A percentile compares a stretch with the other conserved stretches of the same genome.
Evolutionary conservation across 2,329 filamentous ascomycete species (phyloP).

Genomic region (Aspergillus sp.): DNA sequence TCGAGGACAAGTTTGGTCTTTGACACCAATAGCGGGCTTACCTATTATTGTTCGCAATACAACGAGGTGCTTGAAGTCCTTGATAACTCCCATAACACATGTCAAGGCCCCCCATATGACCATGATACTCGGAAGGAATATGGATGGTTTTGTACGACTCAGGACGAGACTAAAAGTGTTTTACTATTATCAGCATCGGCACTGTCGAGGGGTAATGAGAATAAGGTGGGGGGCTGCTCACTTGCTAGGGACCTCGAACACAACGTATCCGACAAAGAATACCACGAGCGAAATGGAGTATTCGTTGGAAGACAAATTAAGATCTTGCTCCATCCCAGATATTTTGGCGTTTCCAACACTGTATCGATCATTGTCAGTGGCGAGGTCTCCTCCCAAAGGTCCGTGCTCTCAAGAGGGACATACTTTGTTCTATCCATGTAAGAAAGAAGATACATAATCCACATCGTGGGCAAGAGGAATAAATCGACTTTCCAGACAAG

Average conservation of each 20-base stretch:
- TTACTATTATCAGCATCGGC: not conserved
- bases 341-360: constrained; percentile 23
- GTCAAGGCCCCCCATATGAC: constrained; percentile 49
- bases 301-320: constrained; percentile 31
- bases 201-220: not conserved
- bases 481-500: constrained; percentile 44
- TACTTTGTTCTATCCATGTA: constrained; percentile 36
- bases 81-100: constrained; percentile 47
- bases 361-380: not conserved
- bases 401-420: not conserved
- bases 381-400: not conserved
- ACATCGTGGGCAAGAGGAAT: constrained; percentile 44
- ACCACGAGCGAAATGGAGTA: constrained; percentile 50
- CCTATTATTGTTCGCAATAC: constrained; percentile 30
- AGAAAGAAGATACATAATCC: constrained; percentile 47
- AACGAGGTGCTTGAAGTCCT: constrained; percentile 46
- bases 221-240: constrained; percentile 8
- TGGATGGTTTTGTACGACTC: constrained; percentile 43
- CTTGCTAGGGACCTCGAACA: constrained; percentile 52
- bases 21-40: not conserved
- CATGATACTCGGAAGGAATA: constrained; percentile 52
- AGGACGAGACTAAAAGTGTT: constrained; percentile 36
- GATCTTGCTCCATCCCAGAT: constrained; percentile 16
- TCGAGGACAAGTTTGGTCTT: not conserved
- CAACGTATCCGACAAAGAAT: constrained; percentile 52